phyloP scores from a whole-genome alignment of 225 moss, liverwort and hornwort genomes.

The Polytrichum formosum region DNA sequence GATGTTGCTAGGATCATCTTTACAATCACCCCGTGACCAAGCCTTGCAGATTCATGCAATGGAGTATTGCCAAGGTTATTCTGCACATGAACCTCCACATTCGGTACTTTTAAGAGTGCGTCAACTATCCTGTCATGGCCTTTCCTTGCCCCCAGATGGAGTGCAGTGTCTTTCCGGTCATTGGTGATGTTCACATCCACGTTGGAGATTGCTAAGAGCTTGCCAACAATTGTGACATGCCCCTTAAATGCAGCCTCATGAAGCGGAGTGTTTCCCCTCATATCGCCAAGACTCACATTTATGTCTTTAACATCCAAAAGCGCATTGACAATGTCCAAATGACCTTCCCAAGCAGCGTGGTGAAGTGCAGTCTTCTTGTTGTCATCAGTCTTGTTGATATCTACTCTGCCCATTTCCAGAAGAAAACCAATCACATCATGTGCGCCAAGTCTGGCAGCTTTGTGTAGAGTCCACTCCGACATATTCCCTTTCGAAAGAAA shows the following conservation, averaged over 20 bases:
- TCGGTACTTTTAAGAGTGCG: not conserved
- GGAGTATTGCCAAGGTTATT: not conserved
- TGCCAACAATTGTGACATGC: not conserved
- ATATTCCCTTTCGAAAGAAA: not conserved
- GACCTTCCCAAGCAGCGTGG: not conserved
- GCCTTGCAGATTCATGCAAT: not conserved
- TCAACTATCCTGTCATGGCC: constrained; percentile 3
- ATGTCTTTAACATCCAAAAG: not conserved
- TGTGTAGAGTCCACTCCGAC: not conserved
- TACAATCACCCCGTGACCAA: not conserved
- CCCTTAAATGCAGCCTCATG: not conserved
- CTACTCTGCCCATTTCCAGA: not conserved
- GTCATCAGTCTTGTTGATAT: not conserved
- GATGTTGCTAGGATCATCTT: not conserved
- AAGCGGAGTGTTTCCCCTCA: not conserved
- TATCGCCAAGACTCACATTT: not conserved
- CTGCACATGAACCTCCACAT: not conserved
- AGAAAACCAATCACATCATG: not conserved
- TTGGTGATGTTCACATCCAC: not conserved
- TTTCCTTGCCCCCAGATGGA: not conserved
- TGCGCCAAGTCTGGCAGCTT: not conserved
- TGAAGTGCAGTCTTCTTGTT: not conserved
- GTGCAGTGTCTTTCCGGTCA: not conserved
- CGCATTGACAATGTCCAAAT: not conserved
- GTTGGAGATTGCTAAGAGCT: not conserved